Evolutionary conservation across 371 early-diverging fungal species (phyloP), one percentile per base, ranked within the genome.

Genomic region (Rhizopus stolonifer): DNA sequence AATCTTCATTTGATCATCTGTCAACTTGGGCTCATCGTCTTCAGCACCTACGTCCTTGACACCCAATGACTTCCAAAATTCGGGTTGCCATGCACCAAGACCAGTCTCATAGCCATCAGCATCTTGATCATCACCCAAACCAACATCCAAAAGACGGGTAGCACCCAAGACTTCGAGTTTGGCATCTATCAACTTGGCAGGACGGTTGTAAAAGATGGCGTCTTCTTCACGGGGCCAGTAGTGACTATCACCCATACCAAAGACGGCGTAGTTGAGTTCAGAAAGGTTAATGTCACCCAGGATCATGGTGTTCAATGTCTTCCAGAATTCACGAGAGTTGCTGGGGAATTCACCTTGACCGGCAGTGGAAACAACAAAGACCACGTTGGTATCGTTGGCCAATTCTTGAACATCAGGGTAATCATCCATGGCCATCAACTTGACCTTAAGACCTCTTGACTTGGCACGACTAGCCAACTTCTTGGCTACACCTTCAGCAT

Each of bases 291-390:
- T 63, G 61, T 85, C 87, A 11, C 88, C 85, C 0, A 77, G 64
- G 22, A 70, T 69, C 40, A 70, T 46, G 10, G 46, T 58, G 38
- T 71, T 72, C 57, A 95, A 65, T 8, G 80, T 76, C 80, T 90
- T 90, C 89, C 90, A 91, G 62, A 91, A 87, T 70, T 93, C 91
- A 60, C 90, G 86, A 18, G 83, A 78, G 60, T 94, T 94, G 49
- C 88, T 84, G 1, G 96, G 96, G 61, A 94, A 85, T 82, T 96
- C 96, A 70, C 96, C 96, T 69, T 96, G 95, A 32, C 96, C 95
- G 32, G 96, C 95, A 10, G 96, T 95, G 39, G 89, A 88, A 36
- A 87, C 67, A 6, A 89, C 74, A 65, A 91, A 76, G 25, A 90
- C 82, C 11, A 94, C 80, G 24, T 88, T 85, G 60, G 79, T 81